phyloP scores from a whole-genome alignment of 192 early-diverging fungal genomes.

The Lobosporangium transversale region DNA sequence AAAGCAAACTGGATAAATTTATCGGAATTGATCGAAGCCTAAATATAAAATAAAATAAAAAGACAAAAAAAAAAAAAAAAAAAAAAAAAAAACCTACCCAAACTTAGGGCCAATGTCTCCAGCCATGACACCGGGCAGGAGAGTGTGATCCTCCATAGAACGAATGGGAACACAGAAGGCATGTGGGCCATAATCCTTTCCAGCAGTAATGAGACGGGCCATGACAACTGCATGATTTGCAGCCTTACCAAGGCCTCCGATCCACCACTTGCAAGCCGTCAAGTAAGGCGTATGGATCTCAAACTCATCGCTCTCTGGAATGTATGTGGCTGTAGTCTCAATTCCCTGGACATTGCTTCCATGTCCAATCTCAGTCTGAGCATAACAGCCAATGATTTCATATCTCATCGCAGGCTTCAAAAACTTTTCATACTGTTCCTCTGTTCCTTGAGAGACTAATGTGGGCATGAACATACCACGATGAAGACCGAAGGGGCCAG shows the following conservation, averaged over 20 bases:
- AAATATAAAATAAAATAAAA: too few relatives aligned
- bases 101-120: slow-evolving; percentile 92
- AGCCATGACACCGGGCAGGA: slow-evolving; percentile 81
- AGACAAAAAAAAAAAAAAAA: too few relatives aligned
- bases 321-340: slow-evolving; percentile 88
- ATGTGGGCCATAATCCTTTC: slow-evolving; percentile 81
- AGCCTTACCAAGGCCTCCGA: slow-evolving; percentile 81
- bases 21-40: too few relatives aligned
- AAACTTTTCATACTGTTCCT: slow-evolving; percentile 84
- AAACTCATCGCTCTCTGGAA: slow-evolving; percentile 87
- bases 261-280: slow-evolving; percentile 90
- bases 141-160: slow-evolving; percentile 74
- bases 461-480: slow-evolving; percentile 87
- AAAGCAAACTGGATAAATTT: too few relatives aligned
- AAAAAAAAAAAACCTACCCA: slow-evolving; percentile 56
- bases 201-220: slow-evolving; percentile 78
- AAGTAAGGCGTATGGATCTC: slow-evolving; percentile 84
- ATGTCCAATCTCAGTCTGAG: slow-evolving; percentile 85
- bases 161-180: slow-evolving; percentile 87
- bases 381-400: slow-evolving; percentile 87
- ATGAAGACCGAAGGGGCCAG: slow-evolving; percentile 79
- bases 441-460: slow-evolving; percentile 73
- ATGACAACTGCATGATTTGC: slow-evolving; percentile 88
- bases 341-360: slow-evolving; percentile 90
- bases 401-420: slow-evolving; percentile 75